phyloP scores from a whole-genome alignment of 2,329 filamentous ascomycete genomes.

The Hymenoscyphus fraxineus region DNA sequence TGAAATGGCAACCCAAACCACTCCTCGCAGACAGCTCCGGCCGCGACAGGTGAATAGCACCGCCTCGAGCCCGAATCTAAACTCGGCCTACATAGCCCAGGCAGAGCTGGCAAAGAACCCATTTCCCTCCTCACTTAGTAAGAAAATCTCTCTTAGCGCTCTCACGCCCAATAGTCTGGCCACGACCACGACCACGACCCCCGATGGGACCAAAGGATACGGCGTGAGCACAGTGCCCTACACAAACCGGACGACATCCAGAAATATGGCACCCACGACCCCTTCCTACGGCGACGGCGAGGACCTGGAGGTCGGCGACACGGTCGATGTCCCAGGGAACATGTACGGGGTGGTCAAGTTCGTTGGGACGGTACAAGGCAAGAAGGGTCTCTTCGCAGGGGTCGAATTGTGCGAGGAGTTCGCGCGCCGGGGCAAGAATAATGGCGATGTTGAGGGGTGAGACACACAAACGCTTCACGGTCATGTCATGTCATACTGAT shows the following conservation, averaged over 20 bases:
- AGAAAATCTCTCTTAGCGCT: conserved; percentile 69
- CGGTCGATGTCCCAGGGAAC: conserved; percentile 86
- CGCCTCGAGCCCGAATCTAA: conserved; percentile 57
- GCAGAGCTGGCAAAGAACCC: conserved; percentile 29
- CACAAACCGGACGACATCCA: conserved; percentile 35
- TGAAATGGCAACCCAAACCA: conserved; percentile 19
- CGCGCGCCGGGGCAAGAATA: conserved; percentile 86
- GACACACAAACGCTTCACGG: conserved; percentile 34
- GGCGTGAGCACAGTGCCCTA: conserved; percentile 53
- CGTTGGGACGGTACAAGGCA: conserved; percentile 79
- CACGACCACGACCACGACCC: conserved; percentile 43
- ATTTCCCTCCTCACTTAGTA: conserved; percentile 42
- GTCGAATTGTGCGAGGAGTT: conserved; percentile 83
- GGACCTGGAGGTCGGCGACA: conserved; percentile 70
- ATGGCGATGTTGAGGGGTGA: conserved; percentile 91
- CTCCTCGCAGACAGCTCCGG: conserved; percentile 32
- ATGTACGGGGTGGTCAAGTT: conserved; percentile 92
- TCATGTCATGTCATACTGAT: conserved; percentile 20
- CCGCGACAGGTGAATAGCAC: conserved; percentile 40
- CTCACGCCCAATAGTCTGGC: conserved; percentile 62
- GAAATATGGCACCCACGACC: conserved; percentile 53
- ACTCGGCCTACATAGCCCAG: conserved; percentile 31
- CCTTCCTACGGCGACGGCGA: conserved; percentile 48
- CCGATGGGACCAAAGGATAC: conserved; percentile 64
- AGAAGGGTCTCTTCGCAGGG: conserved; percentile 87